Evolutionary conservation across 169 alveolate species (phyloP).

Genomic region (Eimeria maxima): DNA sequence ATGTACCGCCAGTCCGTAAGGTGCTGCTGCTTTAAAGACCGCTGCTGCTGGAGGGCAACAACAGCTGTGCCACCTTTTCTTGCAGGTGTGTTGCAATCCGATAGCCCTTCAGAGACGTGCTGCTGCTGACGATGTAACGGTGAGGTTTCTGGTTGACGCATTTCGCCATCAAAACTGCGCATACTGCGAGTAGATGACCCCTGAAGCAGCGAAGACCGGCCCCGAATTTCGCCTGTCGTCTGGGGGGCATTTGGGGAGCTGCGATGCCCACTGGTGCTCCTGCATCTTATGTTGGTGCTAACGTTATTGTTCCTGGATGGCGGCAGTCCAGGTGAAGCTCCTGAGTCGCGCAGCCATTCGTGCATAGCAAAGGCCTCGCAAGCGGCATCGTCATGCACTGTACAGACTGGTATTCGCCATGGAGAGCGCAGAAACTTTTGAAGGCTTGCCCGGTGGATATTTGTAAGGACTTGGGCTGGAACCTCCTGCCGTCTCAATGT

Average conservation of each 20-base stretch:
- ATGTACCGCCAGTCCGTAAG: not conserved
- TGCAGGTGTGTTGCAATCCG: not conserved
- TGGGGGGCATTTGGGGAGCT: not conserved
- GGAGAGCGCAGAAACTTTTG: not conserved
- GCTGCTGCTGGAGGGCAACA: not conserved
- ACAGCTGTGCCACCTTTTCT: not conserved
- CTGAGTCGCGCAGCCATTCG: not conserved
- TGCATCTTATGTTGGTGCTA: not conserved
- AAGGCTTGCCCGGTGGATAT: not conserved
- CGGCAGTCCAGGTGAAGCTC: not conserved
- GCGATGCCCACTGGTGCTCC: not conserved
- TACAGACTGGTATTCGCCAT: constrained; percentile 37
- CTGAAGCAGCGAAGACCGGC: not conserved
- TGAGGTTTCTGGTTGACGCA: not conserved
- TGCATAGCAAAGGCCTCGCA: constrained; percentile 14
- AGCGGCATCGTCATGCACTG: not conserved
- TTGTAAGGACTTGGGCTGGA: not conserved
- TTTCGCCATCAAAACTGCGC: not conserved
- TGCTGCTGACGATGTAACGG: not conserved
- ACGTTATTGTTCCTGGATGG: not conserved
- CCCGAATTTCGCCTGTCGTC: not conserved
- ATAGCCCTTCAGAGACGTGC: not conserved
- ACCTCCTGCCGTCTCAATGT: not conserved
- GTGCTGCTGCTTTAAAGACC: not conserved
- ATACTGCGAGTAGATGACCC: not conserved